Evolutionary conservation across 1,284 basidiomycete species (phyloP).

Genomic region (Phlebopus sp.): DNA sequence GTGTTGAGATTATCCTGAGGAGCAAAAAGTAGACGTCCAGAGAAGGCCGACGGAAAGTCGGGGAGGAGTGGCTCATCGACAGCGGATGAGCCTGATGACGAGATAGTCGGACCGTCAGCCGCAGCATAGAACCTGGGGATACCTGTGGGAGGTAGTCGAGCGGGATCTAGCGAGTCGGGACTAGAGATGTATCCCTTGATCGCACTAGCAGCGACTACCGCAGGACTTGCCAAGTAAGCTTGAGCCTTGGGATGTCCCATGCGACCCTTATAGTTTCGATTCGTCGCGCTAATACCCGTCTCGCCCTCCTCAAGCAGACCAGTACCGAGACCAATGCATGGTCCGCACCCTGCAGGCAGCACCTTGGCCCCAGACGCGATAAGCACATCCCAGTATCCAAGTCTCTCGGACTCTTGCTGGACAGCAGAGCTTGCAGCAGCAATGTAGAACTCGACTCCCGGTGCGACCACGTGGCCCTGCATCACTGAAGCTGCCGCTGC

Average conservation of each 20-base stretch:
- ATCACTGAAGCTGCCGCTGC: slow-evolving; percentile 89
- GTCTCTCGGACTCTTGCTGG: slow-evolving; percentile 83
- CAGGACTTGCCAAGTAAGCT: slow-evolving; percentile 94
- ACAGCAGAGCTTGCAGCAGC: slow-evolving; percentile 93
- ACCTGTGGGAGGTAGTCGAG: slow-evolving; percentile 49
- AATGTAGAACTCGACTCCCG: slow-evolving; percentile 95
- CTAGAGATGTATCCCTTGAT: slow-evolving; percentile 89
- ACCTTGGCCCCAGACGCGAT: slow-evolving; percentile 87
- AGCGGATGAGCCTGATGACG: slow-evolving; percentile 26
- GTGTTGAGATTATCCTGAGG: slow-evolving; percentile 99
- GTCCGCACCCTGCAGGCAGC: slow-evolving; percentile 94
- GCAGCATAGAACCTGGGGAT: slow-evolving; percentile 61
- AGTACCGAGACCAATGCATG: slow-evolving; percentile 94
- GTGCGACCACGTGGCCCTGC: slow-evolving; percentile 80
- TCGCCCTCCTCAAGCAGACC: slow-evolving; percentile 94
- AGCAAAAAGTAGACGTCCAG: slow-evolving; percentile 84
- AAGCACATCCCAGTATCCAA: slow-evolving; percentile 89
- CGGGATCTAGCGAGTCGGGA: slow-evolving; percentile 68
- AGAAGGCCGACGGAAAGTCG: slow-evolving; percentile 82
- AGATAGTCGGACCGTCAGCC: slow-evolving; percentile 30
- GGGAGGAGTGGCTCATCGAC: slow-evolving; percentile 62
- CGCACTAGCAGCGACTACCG: slow-evolving; percentile 95
- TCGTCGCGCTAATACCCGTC: slow-evolving; percentile 96
- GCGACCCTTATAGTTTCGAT: slow-evolving; percentile 98
- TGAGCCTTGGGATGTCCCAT: slow-evolving; percentile 97